phyloP scores from a whole-genome alignment of 768 basidiomycete genomes.

The Lentinula guzmanii region DNA sequence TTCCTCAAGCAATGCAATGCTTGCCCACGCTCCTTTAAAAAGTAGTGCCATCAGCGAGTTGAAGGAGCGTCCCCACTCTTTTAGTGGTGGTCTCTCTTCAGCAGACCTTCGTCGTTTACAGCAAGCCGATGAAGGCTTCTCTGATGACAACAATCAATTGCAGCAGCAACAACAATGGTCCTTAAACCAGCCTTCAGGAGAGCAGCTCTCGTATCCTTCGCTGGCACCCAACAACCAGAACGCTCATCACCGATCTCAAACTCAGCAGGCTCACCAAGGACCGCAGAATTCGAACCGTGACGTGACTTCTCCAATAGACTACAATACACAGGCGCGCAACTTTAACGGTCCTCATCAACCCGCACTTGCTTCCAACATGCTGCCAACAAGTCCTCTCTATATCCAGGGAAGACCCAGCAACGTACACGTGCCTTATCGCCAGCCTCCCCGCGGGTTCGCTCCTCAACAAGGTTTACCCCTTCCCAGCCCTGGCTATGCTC shows the following conservation, averaged over 20 bases:
- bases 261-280: conserved; percentile 35
- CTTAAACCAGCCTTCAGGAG: conserved; percentile 28
- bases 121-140: conserved; percentile 48
- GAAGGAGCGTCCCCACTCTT: conserved; percentile 77
- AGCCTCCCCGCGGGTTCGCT: conserved; percentile 51
- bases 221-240: conserved; percentile 40
- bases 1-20: conserved; percentile 46
- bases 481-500: conserved; percentile 50
- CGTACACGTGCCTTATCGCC: conserved; percentile 47
- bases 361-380: conserved; percentile 26
- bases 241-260: conserved; percentile 47
- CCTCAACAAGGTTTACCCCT: conserved; percentile 43
- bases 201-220: conserved; percentile 62
- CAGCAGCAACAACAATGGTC: conserved; percentile 41
- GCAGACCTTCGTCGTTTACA: conserved; percentile 74
- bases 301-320: conserved; percentile 39
- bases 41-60: conserved; percentile 43
- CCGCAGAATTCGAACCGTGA: conserved; percentile 29
- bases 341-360: conserved; percentile 41
- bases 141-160: conserved; percentile 27
- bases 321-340: conserved; percentile 49
- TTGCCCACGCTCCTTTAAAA: conserved; percentile 51
- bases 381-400: conserved; percentile 30
- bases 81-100: conserved; percentile 69
- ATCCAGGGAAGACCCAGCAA: conserved; percentile 49